Percentiles rank a stretch among this genome's conserved stretches.
Conservation (phyloP, 2,329 filamentous ascomycete genomes). For the Sporothrix curviconia region DNA sequence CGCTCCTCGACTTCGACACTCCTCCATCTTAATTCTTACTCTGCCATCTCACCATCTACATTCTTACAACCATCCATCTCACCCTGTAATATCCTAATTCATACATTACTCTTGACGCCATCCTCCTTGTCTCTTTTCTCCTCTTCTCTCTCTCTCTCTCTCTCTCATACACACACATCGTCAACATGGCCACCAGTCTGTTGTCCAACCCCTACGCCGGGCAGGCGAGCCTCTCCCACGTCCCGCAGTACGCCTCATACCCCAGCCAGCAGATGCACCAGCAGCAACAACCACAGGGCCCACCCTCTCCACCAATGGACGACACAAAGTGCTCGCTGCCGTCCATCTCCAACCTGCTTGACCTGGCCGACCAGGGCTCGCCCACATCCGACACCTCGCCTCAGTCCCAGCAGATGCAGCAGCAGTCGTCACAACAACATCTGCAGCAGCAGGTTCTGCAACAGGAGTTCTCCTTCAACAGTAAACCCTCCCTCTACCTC, state of each 20-base stretch:
- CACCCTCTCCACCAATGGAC: conserved; percentile 69
- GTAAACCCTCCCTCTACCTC: background rate
- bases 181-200: conserved; percentile 39
- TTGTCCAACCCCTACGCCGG: conserved; percentile 38
- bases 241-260: conserved; percentile 19
- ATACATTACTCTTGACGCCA: no score
- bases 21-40: background rate
- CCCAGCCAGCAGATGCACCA: conserved; percentile 11
- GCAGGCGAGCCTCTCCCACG: conserved; percentile 9
- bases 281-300: conserved; percentile 26
- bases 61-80: background rate
- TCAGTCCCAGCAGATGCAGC: conserved; percentile 32
- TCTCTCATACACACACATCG: background rate
- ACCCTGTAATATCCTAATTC: background rate
- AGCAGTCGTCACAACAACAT: conserved; percentile 19
- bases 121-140: background rate
- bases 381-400: conserved; percentile 50
- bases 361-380: conserved; percentile 67
- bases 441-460: conserved; percentile 21
- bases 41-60: background rate
- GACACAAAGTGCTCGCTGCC: conserved; percentile 80
- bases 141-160: background rate
- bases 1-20: background rate
- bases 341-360: conserved; percentile 86
- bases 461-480: conserved; percentile 17